Evolutionary conservation across 768 basidiomycete genomes (phyloP).

Genomic region (Leccinellum albellum): DNA sequence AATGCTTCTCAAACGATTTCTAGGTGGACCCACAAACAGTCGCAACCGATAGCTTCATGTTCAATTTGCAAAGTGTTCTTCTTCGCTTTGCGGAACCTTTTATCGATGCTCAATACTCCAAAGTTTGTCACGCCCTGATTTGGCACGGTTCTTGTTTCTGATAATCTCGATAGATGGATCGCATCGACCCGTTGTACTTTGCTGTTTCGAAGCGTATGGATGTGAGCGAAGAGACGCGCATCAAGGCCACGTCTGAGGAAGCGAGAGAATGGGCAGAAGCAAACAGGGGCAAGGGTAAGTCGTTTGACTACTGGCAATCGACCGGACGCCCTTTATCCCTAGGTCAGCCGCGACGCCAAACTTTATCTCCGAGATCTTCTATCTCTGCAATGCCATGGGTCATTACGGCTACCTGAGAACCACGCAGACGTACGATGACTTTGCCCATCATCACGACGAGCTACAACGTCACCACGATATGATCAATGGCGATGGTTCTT

Average conservation of each 20-base stretch:
- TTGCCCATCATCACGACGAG: conserved; percentile 73
- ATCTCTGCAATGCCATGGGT: conserved; percentile 78
- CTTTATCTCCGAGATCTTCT: conserved; percentile 96
- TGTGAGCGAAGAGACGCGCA: conserved; percentile 85
- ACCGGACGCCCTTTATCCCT: not conserved
- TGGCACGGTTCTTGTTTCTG: not conserved
- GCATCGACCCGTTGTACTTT: conserved; percentile 83
- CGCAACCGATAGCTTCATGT: conserved; percentile 88
- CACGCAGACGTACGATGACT: conserved; percentile 69
- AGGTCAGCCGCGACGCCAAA: conserved; percentile 63
- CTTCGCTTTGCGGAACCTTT: conserved; percentile 90
- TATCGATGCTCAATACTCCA: conserved; percentile 86
- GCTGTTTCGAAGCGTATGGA: conserved; percentile 68
- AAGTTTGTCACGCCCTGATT: conserved; percentile 45
- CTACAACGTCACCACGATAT: conserved; percentile 73
- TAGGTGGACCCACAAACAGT: conserved; percentile 85
- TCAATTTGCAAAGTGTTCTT: conserved; percentile 81
- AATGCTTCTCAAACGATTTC: not conserved
- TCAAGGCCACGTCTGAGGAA: conserved; percentile 89
- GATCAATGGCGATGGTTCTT: conserved; percentile 71
- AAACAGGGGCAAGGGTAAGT: conserved; percentile 46
- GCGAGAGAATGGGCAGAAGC: conserved; percentile 66
- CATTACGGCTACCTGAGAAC: conserved; percentile 87
- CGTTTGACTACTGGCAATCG: not conserved
- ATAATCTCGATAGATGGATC: conserved; percentile 65